Evolutionary conservation across 306 rosid genomes (phyloP).

Genomic region (Neltuma alba): DNA sequence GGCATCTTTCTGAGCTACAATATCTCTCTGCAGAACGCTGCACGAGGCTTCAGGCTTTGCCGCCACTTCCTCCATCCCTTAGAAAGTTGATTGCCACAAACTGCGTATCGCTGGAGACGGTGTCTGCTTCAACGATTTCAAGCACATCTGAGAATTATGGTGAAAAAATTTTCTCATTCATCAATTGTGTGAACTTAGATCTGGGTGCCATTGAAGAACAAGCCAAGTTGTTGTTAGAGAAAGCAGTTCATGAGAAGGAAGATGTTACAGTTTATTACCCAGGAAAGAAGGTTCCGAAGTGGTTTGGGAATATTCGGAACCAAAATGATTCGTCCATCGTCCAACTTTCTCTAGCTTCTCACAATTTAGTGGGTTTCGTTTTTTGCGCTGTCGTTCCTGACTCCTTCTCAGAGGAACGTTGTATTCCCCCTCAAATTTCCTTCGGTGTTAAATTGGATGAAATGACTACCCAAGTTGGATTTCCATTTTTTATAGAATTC

Average conservation of each 20-base stretch:
- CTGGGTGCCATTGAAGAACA: background rate
- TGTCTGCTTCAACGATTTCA: too few species aligned
- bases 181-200: background rate
- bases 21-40: background rate
- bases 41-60: background rate
- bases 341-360: background rate
- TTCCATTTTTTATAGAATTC: too few species aligned
- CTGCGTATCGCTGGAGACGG: too few species aligned
- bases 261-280: background rate
- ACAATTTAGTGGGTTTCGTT: constrained; percentile 4
- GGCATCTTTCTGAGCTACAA: background rate
- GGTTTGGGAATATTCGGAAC: too few species aligned
- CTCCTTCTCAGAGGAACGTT: background rate
- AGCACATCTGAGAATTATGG: background rate
- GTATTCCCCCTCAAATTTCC: background rate
- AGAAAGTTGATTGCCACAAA: too few species aligned
- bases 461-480: background rate
- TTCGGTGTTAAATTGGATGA: background rate
- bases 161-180: background rate
- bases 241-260: background rate
- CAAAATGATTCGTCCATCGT: too few species aligned
- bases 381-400: background rate
- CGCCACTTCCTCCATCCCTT: too few species aligned
- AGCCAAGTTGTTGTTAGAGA: background rate
- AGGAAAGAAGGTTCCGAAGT: background rate